A percentile compares a stretch with the other conserved stretches of the same genome.
These are phyloP conservation scores for Paraphaeosphaeria minitans DNA, from an alignment of 2,329 filamentous ascomycete species.

Conservation along the genomic window DNA sequence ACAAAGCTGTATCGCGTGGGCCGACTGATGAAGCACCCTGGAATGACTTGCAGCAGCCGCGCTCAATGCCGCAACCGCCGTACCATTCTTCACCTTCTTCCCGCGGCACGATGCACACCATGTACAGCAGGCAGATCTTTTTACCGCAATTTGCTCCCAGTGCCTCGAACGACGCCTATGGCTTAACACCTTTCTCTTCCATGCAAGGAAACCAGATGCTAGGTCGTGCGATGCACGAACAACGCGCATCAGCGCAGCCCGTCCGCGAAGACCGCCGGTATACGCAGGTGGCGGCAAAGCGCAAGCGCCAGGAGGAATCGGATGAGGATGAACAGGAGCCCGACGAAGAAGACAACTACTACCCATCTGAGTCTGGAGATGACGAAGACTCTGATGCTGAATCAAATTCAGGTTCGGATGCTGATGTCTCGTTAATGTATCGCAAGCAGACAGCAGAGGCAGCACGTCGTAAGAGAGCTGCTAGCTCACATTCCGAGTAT, in stretches of 20 bases:
- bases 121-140: background rate
- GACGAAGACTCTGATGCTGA: background rate
- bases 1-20: background rate
- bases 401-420: slow-evolving; percentile 3
- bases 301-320: slow-evolving; percentile 2
- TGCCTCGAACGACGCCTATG: background rate
- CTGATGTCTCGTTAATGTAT: slow-evolving; percentile 4
- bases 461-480: background rate
- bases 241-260: background rate
- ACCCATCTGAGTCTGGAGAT: background rate
- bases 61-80: background rate
- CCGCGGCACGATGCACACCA: background rate
- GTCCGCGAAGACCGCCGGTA: background rate
- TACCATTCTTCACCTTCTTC: background rate
- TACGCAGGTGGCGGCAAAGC: background rate
- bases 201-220: background rate
- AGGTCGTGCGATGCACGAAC: background rate
- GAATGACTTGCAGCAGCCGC: background rate
- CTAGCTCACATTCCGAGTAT: background rate
- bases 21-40: background rate
- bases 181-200: background rate
- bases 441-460: background rate
- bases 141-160: background rate
- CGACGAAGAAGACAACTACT: background rate
- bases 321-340: background rate